Conservation (phyloP, 495 filamentous ascomycete species). For the Hyaloscypha variabilis region DNA sequence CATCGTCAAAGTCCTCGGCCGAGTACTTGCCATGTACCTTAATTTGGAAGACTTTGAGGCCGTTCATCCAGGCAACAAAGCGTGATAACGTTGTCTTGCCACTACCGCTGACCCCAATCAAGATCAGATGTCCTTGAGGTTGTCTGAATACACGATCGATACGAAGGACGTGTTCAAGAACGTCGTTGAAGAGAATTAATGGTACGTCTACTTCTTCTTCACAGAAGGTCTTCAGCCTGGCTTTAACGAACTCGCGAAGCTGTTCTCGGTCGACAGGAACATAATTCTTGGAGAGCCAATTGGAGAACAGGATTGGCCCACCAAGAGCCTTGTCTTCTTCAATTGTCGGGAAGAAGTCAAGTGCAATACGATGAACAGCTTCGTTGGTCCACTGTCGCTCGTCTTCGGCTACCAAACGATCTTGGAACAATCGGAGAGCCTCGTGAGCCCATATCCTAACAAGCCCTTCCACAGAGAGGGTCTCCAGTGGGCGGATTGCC, state of each 20-base stretch:
- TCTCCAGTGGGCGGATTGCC: constrained; percentile 90
- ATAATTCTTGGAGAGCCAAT: constrained; percentile 99
- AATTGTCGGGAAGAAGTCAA: constrained; percentile 91
- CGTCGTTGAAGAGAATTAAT: constrained; percentile 96
- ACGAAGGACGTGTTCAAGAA: constrained; percentile 93
- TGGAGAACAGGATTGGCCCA: constrained; percentile 94
- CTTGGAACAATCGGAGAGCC: constrained; percentile 92
- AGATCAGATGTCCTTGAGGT: constrained; percentile 95
- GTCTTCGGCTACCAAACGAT: constrained; percentile 90
- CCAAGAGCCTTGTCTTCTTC: constrained; percentile 87
- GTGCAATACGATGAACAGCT: constrained; percentile 77
- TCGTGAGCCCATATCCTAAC: constrained; percentile 99
- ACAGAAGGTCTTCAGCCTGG: constrained; percentile 95
- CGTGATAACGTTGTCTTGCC: constrained; percentile 97
- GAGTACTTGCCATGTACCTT: constrained; percentile 99
- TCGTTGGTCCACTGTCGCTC: constrained; percentile 95
- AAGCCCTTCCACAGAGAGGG: constrained; percentile 82
- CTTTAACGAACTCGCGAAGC: constrained; percentile 95
- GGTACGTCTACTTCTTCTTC: constrained; percentile 99
- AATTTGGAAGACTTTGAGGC: constrained; percentile 97
- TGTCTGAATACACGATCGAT: constrained; percentile 99
- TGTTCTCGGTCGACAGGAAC: constrained; percentile 93
- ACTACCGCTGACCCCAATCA: constrained; percentile 97
- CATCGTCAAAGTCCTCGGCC: constrained; percentile 97
- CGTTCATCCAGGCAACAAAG: constrained; percentile 99